These are phyloP conservation scores for Xylaria sp. DNA, from an alignment of 495 filamentous ascomycete genomes.

Conservation along the genomic window DNA sequence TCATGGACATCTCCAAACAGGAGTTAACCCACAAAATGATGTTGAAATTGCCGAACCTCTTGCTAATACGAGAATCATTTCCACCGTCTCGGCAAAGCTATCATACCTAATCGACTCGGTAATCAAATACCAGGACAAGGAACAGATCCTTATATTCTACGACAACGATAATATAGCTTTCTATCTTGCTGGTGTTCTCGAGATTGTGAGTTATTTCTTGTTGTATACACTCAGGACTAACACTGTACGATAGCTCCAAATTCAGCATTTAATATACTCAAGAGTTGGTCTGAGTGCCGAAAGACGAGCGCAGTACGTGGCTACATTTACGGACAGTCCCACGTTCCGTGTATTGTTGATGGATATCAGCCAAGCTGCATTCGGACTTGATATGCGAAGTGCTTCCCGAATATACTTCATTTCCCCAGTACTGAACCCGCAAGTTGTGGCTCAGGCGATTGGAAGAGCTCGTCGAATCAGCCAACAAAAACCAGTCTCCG, in stretches of 20 bases:
- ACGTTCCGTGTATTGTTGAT: conserved; percentile 77
- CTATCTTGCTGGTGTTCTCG: conserved; percentile 82
- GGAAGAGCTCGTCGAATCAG: conserved; percentile 90
- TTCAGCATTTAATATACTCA: conserved; percentile 84
- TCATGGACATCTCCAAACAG: neutral
- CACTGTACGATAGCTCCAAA: conserved; percentile 54
- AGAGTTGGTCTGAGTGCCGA: conserved; percentile 64
- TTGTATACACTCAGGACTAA: conserved; percentile 26
- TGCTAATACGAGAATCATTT: conserved; percentile 68
- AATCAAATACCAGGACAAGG: conserved; percentile 65
- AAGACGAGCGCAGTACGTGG: conserved; percentile 73
- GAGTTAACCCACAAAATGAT: conserved; percentile 17
- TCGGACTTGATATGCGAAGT: conserved; percentile 81
- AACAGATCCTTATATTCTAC: conserved; percentile 94
- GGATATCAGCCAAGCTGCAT: conserved; percentile 86
- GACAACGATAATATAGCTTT: conserved; percentile 84
- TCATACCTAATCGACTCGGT: conserved; percentile 83
- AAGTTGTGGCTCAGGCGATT: conserved; percentile 89
- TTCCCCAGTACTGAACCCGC: conserved; percentile 85
- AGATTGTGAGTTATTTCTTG: conserved; percentile 55
- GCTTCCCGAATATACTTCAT: conserved; percentile 92
- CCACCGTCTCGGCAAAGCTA: conserved; percentile 85
- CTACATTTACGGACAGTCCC: conserved; percentile 73
- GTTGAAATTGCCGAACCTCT: conserved; percentile 56
- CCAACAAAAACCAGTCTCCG: conserved; percentile 78